These are phyloP conservation scores for Elsinoe arachidis DNA, from an alignment of 2,329 filamentous ascomycete species.

Conservation along the genomic window DNA sequence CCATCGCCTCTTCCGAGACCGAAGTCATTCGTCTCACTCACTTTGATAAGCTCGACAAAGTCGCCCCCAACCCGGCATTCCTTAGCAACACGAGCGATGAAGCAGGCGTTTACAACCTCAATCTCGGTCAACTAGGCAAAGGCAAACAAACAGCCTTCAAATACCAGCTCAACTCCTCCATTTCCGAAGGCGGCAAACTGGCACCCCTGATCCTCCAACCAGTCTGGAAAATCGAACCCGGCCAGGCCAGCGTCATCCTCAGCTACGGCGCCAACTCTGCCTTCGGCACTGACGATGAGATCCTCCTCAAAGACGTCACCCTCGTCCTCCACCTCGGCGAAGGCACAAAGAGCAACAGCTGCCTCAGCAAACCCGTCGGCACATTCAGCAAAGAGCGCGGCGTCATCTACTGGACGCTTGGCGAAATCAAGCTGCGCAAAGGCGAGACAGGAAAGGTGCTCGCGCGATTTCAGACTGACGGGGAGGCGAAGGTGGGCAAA, in stretches of 20 bases:
- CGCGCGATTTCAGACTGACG: constrained; percentile 70
- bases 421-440: constrained; percentile 58
- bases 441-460: constrained; percentile 63
- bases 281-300: constrained; percentile 36
- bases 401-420: constrained; percentile 71
- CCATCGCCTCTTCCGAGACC: constrained; percentile 34
- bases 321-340: constrained; percentile 63
- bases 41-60: constrained; percentile 77
- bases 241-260: constrained; percentile 78
- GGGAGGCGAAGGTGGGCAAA: constrained; percentile 60
- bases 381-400: constrained; percentile 70
- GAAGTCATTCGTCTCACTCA: constrained; percentile 78
- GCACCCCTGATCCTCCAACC: constrained; percentile 67
- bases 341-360: constrained; percentile 52
- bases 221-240: constrained; percentile 73
- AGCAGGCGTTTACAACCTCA: constrained; percentile 71
- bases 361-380: constrained; percentile 71
- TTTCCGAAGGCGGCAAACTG: constrained; percentile 46
- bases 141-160: constrained; percentile 73
- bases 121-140: constrained; percentile 58
- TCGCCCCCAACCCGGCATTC: constrained; percentile 89
- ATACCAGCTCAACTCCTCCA: constrained; percentile 73
- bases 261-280: constrained; percentile 75
- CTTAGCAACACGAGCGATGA: constrained; percentile 61
- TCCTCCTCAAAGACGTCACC: constrained; percentile 65